Base-by-base conservation (phyloP, 257 asterid species). In the Rubia yunnanensis region DNA sequence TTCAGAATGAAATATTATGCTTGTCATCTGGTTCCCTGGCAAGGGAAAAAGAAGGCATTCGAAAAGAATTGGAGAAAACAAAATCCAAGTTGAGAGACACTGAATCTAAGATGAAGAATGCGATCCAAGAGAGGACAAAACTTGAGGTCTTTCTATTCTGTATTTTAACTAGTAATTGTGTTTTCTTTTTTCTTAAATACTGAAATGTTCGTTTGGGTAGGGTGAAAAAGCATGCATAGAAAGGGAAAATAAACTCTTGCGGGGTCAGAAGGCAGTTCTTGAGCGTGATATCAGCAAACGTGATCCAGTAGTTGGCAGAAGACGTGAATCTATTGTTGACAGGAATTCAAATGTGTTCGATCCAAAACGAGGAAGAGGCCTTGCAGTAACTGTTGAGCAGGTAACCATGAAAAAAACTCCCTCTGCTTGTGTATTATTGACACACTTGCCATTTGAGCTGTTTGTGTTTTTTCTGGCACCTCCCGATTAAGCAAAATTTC, bases 1-100 rank as follows among this genome's bases (percentile, higher is more conserved):
- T 87, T 50, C 82, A 86, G 66, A 83, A 76, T 75, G 95, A 94
- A 74, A 50, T 79, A 69, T 79, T 72, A 68, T 77, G 84, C 63
- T 78, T 87, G 73, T 86, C 99, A 53, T 79, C 95, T 46, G 72
- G 76, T 70, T 83, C 96, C 78, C 73, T 88, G 80, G 90, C 87
- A 46, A 89, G 83, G 81, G 99, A 90, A 74, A 94, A 88, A 81
- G 99, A 89, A 81, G 76, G 68, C 68, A 78, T 84, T 58, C 79
- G 97, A 78, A 94, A 89, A 76, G 99, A 94, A 66, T 77, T 94
- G 73, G 97, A 89, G 82, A 89, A 86, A 82, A 86, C 97, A 63
- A 94, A 86, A 82, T 60, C 65, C 61, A 94, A 84, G 84, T 72
- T 88, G 72, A 88, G 81, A 84, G 99, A 92, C 64, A 83, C 82